These are phyloP conservation scores for Carex parvula DNA, from an alignment of 176 grass and related monocot genomes.

Conservation along the genomic window DNA sequence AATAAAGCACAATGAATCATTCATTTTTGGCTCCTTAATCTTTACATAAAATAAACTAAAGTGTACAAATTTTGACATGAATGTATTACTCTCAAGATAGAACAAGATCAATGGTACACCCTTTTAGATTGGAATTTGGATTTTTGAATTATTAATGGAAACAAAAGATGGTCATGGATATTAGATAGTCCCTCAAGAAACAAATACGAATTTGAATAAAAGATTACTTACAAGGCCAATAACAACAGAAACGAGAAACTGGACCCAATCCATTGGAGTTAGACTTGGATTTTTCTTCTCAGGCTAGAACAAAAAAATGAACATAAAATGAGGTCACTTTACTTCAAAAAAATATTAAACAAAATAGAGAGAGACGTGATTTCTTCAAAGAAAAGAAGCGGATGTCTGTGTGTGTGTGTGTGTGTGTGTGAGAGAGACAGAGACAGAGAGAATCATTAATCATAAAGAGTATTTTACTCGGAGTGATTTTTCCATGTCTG, in stretches of 20 bases:
- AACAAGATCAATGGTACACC: background rate
- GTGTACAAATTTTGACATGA: background rate
- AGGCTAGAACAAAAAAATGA: slow-evolving; percentile 51
- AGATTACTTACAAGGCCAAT: slow-evolving; percentile 90
- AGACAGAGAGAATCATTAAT: no score
- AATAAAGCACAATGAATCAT: background rate
- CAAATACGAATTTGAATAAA: background rate
- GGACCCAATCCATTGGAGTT: slow-evolving; percentile 98
- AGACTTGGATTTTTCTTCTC: slow-evolving; percentile 98
- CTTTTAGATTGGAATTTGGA: background rate
- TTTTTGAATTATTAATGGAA: slow-evolving; percentile 1
- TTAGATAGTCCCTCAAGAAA: background rate
- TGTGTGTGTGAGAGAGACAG: no score
- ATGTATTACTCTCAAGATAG: background rate
- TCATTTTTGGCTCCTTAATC: background rate
- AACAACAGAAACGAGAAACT: slow-evolving; percentile 85
- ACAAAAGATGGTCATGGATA: background rate
- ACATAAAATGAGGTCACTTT: background rate
- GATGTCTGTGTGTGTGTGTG: background rate
- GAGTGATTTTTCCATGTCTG: no score
- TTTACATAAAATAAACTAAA: background rate
- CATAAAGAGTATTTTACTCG: no score
- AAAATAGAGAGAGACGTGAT: background rate
- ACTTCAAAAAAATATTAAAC: slow-evolving; percentile 1
- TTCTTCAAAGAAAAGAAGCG: background rate